A percentile compares a stretch with the other conserved stretches of the same genome.
Conservation (phyloP, 768 basidiomycete genomes). For the Neoboletus brunneissimus region DNA sequence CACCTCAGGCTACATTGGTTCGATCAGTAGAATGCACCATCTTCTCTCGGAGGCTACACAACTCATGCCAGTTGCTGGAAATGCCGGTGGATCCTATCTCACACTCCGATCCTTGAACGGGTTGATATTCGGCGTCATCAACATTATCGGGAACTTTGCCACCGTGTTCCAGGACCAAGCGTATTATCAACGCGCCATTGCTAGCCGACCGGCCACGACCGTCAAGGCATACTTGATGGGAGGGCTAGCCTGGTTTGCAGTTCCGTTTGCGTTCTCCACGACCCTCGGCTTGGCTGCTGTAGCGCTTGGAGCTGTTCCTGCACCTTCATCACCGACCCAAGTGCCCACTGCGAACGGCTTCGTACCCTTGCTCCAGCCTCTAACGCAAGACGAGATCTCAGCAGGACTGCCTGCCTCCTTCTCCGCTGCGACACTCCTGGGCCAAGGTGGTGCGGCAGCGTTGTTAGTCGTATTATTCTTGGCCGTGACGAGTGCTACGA, state of each 20-base stretch:
- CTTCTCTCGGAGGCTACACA: slow-evolving; percentile 62
- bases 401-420: slow-evolving; percentile 88
- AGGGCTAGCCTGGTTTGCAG: slow-evolving; percentile 89
- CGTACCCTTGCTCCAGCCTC: slow-evolving; percentile 40
- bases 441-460: slow-evolving; percentile 74
- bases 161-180: slow-evolving; percentile 67
- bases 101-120: slow-evolving; percentile 78
- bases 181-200: slow-evolving; percentile 93
- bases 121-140: slow-evolving; percentile 82
- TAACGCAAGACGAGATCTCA: slow-evolving; percentile 65
- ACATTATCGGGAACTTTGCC: slow-evolving; percentile 81
- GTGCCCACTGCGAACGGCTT: slow-evolving; percentile 50
- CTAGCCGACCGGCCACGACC: slow-evolving; percentile 75
- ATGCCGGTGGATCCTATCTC: slow-evolving; percentile 82
- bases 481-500: slow-evolving; percentile 81
- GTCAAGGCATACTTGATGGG: slow-evolving; percentile 91
- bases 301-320: slow-evolving; percentile 56
- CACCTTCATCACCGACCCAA: slow-evolving; percentile 24
- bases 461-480: slow-evolving; percentile 81
- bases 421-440: slow-evolving; percentile 78
- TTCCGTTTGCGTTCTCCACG: slow-evolving; percentile 84
- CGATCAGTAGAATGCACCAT: slow-evolving; percentile 72
- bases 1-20: slow-evolving; percentile 77
- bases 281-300: slow-evolving; percentile 86
- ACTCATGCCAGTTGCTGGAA: slow-evolving; percentile 65